Conservation (phyloP, 805 yeast genomes). For the Suhomyces pyralidae region DNA sequence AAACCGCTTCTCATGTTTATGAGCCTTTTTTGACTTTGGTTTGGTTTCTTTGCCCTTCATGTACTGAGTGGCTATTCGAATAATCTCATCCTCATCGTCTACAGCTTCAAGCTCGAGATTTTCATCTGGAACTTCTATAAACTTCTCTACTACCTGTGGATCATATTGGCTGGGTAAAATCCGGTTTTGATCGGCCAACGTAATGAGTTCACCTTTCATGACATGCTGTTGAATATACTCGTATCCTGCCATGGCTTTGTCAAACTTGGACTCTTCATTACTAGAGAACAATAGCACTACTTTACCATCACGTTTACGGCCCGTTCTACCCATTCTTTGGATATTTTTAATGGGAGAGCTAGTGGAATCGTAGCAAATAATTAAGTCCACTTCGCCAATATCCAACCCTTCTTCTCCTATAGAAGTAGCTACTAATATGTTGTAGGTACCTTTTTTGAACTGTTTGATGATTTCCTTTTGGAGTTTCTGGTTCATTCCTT, state of each 20-base stretch:
- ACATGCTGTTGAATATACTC: conserved; percentile 71
- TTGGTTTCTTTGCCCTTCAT: conserved; percentile 46
- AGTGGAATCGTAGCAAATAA: conserved; percentile 89
- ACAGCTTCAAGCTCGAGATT: conserved; percentile 55
- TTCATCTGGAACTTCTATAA: conserved; percentile 68
- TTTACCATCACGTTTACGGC: conserved; percentile 87
- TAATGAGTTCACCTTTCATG: conserved; percentile 43
- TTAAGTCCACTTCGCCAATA: conserved; percentile 95
- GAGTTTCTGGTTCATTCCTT: conserved; percentile 87
- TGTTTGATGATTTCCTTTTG: conserved; percentile 76
- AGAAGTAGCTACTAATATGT: conserved; percentile 89
- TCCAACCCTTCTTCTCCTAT: conserved; percentile 99
- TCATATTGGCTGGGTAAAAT: conserved; percentile 58
- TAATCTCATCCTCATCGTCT: conserved; percentile 63
- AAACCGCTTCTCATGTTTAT: conserved; percentile 42
- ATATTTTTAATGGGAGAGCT: conserved; percentile 89
- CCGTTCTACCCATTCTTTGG: conserved; percentile 98
- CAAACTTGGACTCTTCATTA: conserved; percentile 75
- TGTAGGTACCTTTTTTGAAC: conserved; percentile 70
- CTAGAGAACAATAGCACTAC: conserved; percentile 73
- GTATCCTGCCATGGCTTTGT: conserved; percentile 82
- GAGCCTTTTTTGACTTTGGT: conserved; percentile 10
- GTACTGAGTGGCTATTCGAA: conserved; percentile 62
- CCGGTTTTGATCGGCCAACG: conserved; percentile 52
- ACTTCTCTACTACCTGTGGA: conserved; percentile 57